Conservation (phyloP, 2,329 filamentous ascomycete species). For the Pezicula rhizophila region DNA sequence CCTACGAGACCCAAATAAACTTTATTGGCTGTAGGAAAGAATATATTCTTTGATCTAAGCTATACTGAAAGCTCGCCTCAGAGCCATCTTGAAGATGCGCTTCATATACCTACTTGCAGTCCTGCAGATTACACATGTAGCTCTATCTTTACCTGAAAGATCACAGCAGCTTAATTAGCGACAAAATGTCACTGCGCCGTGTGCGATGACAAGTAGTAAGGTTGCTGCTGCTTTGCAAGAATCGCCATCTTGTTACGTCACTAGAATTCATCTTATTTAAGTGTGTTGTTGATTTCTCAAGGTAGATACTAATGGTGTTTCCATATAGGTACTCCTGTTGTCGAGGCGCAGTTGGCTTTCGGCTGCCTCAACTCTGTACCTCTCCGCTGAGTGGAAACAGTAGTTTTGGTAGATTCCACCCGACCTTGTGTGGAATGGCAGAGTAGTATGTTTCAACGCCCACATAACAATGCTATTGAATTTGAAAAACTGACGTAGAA, state of each 20-base stretch:
- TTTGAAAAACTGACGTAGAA: background rate
- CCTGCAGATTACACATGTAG: background rate
- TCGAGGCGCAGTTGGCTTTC: constrained; percentile 33
- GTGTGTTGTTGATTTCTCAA: no score
- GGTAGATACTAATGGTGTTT: background rate
- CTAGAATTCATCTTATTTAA: background rate
- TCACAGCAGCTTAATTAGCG: background rate
- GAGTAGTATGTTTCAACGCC: constrained; percentile 14
- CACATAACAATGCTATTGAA: background rate
- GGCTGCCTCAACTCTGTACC: constrained; percentile 37
- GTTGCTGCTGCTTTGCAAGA: background rate
- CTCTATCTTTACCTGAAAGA: background rate
- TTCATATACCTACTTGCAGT: background rate
- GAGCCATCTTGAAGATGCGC: background rate
- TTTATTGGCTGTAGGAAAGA: no score
- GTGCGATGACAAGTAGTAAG: background rate
- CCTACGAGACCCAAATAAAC: no score
- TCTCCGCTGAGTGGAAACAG: constrained; percentile 32
- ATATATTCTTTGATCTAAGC: no score
- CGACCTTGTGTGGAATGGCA: constrained; percentile 38
- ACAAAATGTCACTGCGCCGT: background rate
- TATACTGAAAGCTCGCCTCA: no score
- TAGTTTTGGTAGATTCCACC: constrained; percentile 33
- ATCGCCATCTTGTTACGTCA: background rate
- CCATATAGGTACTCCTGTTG: constrained; percentile 24